Base-by-base conservation (phyloP, 306 rosid genomes). In the Prunus kanzakura region DNA sequence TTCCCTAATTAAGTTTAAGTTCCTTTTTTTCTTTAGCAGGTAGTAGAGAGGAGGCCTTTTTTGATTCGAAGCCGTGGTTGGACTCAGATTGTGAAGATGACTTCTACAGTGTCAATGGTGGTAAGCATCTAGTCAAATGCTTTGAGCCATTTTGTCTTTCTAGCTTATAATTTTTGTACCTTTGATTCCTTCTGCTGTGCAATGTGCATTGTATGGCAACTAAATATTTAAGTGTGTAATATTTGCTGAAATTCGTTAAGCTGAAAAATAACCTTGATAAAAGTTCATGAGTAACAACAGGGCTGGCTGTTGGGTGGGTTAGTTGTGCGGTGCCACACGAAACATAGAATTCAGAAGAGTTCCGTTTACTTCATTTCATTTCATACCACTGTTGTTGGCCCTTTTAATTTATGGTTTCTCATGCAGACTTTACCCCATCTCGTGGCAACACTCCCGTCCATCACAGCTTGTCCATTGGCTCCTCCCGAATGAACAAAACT, bases 81-180 rank as follows among this genome's bases (percentile, higher is more conserved):
- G 99, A 95, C 70, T 95, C 99, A 0, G 99, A 95, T 68, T 83
- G 92, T 27, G 99, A 95, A 47, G 97, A 90, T 65, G 98, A 95
- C 81, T 95, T 92, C 80, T 83, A 78, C 18, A 95, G 99, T 75
- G 98, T 95, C 74, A 90, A 92, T 78, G 99, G 99, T 38, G 99
- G 99, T 95, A 89, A 88, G 98, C 50, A 78, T 63, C 58, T 72
- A 77, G 20, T 73, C 30, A 7, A 74, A 38, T 47, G 46, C 80
- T 63, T 83, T 49, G 62, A 41, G 52, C 75, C 71, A 81, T 56
- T 72, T 64, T 76, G 32, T 62, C 81, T 82, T 49, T 47, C 72
- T 63, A 8, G 49, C 74, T n/a, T 64, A 49, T 35, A 6, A 66
- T 61, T 52, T 69, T 18, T 57, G 4, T 51, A n/a, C 47, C 6